Conservation (phyloP, 192 early-diverging fungal species). For the Haplosporangium gracile region DNA sequence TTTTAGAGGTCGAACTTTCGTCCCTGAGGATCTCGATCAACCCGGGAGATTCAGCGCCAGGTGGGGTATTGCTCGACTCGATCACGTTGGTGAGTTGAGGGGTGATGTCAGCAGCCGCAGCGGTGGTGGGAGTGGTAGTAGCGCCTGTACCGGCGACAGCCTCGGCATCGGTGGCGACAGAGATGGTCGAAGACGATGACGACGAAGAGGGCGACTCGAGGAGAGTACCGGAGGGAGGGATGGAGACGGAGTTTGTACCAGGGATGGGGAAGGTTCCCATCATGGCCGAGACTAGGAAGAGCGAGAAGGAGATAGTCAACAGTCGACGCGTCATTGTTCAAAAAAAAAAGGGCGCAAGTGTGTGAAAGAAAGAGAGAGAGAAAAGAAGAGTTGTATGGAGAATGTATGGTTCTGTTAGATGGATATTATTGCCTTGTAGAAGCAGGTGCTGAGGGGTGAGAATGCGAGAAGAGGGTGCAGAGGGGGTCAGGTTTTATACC, state of each 20-base stretch:
- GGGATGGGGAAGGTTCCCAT: background rate
- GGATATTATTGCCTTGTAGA: no score
- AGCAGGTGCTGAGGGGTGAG: no score
- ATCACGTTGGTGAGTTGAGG: background rate
- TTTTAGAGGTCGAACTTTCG: background rate
- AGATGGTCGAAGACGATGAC: background rate
- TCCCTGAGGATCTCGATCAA: background rate
- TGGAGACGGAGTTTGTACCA: background rate
- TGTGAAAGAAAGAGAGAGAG: no score
- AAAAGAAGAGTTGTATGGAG: background rate
- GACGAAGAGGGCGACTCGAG: background rate
- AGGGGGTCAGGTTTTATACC: no score
- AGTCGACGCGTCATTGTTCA: background rate
- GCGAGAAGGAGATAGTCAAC: background rate
- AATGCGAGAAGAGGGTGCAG: no score
- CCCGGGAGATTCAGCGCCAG: background rate
- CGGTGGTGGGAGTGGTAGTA: background rate
- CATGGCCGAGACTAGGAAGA: slow-evolving; percentile 4
- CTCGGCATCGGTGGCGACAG: background rate
- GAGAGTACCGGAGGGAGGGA: background rate
- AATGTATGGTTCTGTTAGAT: background rate
- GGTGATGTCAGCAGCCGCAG: background rate
- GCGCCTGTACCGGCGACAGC: background rate
- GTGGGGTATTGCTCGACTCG: background rate
- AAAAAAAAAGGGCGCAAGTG: no score